Conservation (phyloP, 192 early-diverging fungal species). For the Haplosporangium gracile region DNA sequence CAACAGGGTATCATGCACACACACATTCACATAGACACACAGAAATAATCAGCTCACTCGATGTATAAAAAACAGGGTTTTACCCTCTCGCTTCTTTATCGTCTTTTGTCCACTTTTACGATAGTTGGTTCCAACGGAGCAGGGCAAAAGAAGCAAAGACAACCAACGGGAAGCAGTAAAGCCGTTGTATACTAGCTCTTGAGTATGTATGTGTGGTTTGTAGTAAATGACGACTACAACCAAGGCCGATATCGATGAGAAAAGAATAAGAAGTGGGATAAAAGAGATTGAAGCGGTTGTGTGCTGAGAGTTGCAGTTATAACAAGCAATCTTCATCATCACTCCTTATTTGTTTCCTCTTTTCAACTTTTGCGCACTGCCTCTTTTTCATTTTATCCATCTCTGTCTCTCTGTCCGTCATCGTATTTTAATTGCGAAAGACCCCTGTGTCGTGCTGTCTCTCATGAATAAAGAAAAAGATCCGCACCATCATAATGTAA, state of each 20-base stretch:
- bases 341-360: neutral
- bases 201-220: no score
- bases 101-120: neutral
- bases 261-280: no score
- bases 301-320: no score
- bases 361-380: neutral
- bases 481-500: neutral
- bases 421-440: neutral
- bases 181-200: no score
- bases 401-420: neutral
- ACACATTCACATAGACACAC: neutral
- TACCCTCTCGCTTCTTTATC: neutral
- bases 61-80: neutral
- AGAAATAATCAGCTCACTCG: constrained; percentile 1
- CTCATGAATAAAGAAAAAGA: neutral
- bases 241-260: no score
- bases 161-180: no score
- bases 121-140: neutral
- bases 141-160: neutral
- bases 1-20: neutral
- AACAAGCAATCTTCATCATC: neutral
- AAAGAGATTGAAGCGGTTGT: no score
- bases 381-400: neutral
- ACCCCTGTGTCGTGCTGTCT: neutral
- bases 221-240: no score